phyloP scores from a whole-genome alignment of 2,329 filamentous ascomycete genomes.

The Hypoxylon sp. region DNA sequence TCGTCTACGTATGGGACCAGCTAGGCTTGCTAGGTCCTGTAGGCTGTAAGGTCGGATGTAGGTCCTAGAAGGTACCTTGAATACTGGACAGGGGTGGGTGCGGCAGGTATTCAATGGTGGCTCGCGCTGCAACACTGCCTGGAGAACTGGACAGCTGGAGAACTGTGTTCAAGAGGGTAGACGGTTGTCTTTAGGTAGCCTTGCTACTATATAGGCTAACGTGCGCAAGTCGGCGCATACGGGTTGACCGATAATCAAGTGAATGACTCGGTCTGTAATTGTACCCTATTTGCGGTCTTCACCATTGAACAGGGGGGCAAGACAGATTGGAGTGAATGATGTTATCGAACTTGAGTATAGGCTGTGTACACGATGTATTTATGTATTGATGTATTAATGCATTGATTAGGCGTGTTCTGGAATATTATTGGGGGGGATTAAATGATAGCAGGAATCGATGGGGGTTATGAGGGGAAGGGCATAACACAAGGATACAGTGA shows the following conservation, averaged over 20 bases:
- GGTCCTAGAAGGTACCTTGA: constrained; percentile 27
- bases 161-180: constrained; percentile 16
- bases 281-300: constrained; percentile 24
- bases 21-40: constrained; percentile 10
- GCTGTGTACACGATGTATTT: constrained; percentile 5
- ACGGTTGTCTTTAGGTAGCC: constrained; percentile 11
- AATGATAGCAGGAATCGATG: constrained; percentile 11
- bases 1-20: constrained; percentile 11
- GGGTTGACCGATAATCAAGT: constrained; percentile 50
- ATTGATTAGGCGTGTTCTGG: not conserved
- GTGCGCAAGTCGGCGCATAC: constrained; percentile 30
- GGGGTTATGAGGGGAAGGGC: constrained; percentile 9
- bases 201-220: constrained; percentile 19
- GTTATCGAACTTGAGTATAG: constrained; percentile 28
- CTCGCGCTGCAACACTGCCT: constrained; percentile 27
- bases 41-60: constrained; percentile 16
- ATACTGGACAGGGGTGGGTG: constrained; percentile 24
- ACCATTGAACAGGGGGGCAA: constrained; percentile 17
- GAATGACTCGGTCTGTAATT: constrained; percentile 48
- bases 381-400: not conserved
- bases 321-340: constrained; percentile 18
- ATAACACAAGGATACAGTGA: constrained; percentile 21
- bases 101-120: constrained; percentile 33
- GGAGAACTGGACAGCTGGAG: too few species aligned
- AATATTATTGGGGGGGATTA: constrained; percentile 12